phyloP scores from a whole-genome alignment of 2,329 filamentous ascomycete genomes.

The Boeremia lycopersici region DNA sequence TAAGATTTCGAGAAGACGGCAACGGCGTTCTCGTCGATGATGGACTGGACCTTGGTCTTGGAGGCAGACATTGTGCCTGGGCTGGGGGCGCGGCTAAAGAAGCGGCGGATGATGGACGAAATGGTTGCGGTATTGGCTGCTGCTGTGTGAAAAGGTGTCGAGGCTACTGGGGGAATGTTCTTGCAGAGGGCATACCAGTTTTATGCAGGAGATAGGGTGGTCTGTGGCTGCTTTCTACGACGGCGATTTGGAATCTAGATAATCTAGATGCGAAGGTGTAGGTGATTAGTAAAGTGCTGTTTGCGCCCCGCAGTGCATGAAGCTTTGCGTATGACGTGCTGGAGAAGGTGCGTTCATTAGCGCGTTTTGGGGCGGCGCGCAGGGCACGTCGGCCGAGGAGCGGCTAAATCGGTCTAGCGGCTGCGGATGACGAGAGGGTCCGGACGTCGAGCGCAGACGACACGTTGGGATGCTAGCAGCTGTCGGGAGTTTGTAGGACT shows the following conservation, averaged over 20 bases:
- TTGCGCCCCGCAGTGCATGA: conserved; percentile 38
- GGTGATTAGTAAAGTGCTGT: conserved; percentile 27
- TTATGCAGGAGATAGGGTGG: background rate
- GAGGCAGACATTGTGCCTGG: conserved; percentile 79
- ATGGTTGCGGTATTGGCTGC: conserved; percentile 54
- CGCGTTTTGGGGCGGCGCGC: conserved; percentile 19
- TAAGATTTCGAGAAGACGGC: conserved; percentile 97
- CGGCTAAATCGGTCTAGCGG: conserved; percentile 13
- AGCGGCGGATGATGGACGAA: conserved; percentile 68
- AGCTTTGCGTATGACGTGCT: conserved; percentile 42
- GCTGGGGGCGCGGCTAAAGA: conserved; percentile 67
- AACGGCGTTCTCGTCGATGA: conserved; percentile 90
- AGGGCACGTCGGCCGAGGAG: conserved; percentile 15
- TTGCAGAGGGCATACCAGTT: background rate
- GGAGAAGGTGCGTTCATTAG: conserved; percentile 17
- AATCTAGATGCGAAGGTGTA: background rate
- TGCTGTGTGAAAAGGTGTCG: background rate
- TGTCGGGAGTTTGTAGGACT: background rate
- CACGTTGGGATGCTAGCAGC: background rate
- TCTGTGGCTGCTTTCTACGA: background rate
- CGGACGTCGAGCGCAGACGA: background rate
- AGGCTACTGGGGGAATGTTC: background rate
- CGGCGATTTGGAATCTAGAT: conserved; percentile 28
- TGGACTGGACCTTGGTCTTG: conserved; percentile 78
- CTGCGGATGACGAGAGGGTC: conserved; percentile 12